Conservation (phyloP, 257 asterid genomes). For the Nicotiana tomentosiformis region DNA sequence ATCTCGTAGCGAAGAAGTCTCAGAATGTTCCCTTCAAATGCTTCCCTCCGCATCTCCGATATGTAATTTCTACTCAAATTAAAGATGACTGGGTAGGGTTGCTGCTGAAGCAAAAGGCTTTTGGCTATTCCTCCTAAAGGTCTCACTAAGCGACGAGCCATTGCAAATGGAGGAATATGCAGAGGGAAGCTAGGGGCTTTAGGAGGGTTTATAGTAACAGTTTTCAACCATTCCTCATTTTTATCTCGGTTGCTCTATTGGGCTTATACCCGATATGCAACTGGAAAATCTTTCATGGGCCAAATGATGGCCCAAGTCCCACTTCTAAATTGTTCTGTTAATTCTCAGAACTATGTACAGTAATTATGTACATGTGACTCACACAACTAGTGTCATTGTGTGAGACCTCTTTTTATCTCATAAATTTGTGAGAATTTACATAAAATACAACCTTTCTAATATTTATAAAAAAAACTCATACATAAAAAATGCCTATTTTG, state of each 20-base stretch:
- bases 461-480: too few species aligned
- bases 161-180: not conserved
- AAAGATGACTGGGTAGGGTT: not conserved
- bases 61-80: constrained; percentile 37
- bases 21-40: constrained; percentile 68
- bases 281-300: not conserved
- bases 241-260: not conserved
- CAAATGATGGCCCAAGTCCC: too few species aligned
- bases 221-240: not conserved
- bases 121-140: constrained; percentile 10
- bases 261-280: not conserved
- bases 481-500: too few species aligned
- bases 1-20: constrained; percentile 75
- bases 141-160: constrained; percentile 23
- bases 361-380: too few species aligned
- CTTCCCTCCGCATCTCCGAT: constrained; percentile 67
- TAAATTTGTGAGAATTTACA: too few species aligned
- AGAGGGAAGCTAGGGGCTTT: constrained; percentile 9
- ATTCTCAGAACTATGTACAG: too few species aligned
- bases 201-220: not conserved
- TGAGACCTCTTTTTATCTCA: too few species aligned
- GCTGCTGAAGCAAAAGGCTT: constrained; percentile 16
- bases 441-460: too few species aligned
- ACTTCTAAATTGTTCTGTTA: too few species aligned
- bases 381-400: too few species aligned